A percentile compares a stretch with the other conserved stretches of the same genome.
These are phyloP conservation scores for Entelexis sorbosivorans DNA, from an alignment of 1,139 yeast genomes.

Conservation along the genomic window DNA sequence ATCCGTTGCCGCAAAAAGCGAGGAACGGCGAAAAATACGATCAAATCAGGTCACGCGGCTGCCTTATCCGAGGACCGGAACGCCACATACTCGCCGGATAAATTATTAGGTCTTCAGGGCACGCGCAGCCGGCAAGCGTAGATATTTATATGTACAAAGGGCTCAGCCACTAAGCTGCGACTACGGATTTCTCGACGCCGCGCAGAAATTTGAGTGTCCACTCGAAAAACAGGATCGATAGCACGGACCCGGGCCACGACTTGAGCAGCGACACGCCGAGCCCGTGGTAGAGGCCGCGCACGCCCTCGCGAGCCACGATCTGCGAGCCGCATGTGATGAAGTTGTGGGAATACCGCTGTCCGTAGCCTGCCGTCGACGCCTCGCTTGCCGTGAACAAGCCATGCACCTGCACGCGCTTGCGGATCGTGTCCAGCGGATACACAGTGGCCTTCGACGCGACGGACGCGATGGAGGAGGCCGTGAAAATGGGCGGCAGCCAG, in stretches of 20 bases:
- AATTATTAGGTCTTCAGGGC: neutral
- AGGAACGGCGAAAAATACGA: constrained; percentile 1
- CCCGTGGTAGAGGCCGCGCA: constrained; percentile 63
- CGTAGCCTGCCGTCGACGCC: constrained; percentile 24
- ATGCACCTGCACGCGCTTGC: constrained; percentile 68
- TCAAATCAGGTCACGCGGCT: constrained; percentile 4
- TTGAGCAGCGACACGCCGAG: constrained; percentile 46
- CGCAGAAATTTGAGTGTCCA: constrained; percentile 15
- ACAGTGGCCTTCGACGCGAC: constrained; percentile 57
- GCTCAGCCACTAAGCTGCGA: no score
- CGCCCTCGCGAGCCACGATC: constrained; percentile 47
- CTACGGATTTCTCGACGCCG: neutral
- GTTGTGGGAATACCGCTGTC: constrained; percentile 26
- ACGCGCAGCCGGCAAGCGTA: neutral
- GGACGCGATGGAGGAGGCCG: constrained; percentile 46
- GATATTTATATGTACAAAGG: neutral
- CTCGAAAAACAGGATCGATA: constrained; percentile 23
- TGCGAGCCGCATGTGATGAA: constrained; percentile 29
- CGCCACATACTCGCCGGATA: constrained; percentile 3
- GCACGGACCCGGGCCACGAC: constrained; percentile 23
- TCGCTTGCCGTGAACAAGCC: constrained; percentile 24
- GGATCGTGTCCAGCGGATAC: constrained; percentile 75
- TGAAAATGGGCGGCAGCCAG: constrained; percentile 20
- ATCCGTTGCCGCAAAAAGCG: constrained; percentile 2
- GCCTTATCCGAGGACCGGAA: neutral